A percentile compares a stretch with the other conserved stretches of the same genome.
Evolutionary conservation across 2,329 filamentous ascomycete genomes (phyloP).

Genomic region (Xylariaceae sp.): DNA sequence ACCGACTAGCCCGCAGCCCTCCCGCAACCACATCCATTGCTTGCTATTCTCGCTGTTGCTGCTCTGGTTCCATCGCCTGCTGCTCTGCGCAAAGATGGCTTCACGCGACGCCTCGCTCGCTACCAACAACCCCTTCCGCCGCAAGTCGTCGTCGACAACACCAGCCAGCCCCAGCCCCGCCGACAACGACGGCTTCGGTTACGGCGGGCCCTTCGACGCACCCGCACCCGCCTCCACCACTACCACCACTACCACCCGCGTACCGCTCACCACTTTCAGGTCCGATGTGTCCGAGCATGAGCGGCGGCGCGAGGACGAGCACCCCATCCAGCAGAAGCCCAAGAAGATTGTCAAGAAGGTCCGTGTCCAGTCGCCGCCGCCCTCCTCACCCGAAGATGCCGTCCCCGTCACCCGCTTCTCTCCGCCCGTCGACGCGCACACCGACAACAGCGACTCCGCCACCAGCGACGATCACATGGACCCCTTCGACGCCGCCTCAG

Average conservation of each 20-base stretch:
- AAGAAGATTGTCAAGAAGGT: slow-evolving; percentile 64
- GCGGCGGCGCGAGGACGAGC: slow-evolving; percentile 30
- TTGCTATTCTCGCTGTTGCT: neutral
- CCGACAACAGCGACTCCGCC: slow-evolving; percentile 25
- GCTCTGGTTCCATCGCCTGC: neutral
- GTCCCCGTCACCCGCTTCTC: slow-evolving; percentile 30
- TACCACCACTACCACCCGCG: slow-evolving; percentile 11
- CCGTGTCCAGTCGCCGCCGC: slow-evolving; percentile 63
- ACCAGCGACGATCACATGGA: slow-evolving; percentile 25
- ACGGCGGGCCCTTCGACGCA: slow-evolving; percentile 15
- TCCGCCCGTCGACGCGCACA: slow-evolving; percentile 25
- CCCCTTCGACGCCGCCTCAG: slow-evolving; percentile 23
- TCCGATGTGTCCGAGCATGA: slow-evolving; percentile 34
- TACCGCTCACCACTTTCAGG: slow-evolving; percentile 32
- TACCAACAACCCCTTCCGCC: slow-evolving; percentile 55
- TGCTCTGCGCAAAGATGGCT: slow-evolving; percentile 29
- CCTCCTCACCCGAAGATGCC: slow-evolving; percentile 55
- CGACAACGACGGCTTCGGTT: slow-evolving; percentile 10
- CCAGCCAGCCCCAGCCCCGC: no score
- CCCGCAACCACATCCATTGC: no score
- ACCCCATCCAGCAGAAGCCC: slow-evolving; percentile 26
- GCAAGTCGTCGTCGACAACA: slow-evolving; percentile 29
- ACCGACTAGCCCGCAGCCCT: slow-evolving; percentile 3
- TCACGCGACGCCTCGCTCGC: slow-evolving; percentile 35
- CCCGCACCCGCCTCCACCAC: neutral